A percentile compares a stretch with the other conserved stretches of the same genome.
These are phyloP conservation scores for Torulaspora pretoriensis DNA, from an alignment of 1,139 yeast species.

Conservation along the genomic window DNA sequence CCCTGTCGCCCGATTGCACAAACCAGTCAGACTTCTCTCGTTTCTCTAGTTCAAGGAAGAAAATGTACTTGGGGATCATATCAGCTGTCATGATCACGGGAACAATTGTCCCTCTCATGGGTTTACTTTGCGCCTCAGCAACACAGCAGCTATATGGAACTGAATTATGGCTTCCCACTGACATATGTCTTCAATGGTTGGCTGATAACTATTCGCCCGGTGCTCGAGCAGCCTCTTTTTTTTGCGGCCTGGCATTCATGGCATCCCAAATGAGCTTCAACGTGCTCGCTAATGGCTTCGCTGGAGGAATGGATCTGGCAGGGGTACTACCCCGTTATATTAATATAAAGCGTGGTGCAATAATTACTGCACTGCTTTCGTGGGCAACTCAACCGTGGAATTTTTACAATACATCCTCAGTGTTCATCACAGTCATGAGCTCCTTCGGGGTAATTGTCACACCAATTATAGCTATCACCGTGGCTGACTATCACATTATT, in stretches of 20 bases:
- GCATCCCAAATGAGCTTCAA: conserved; percentile 33
- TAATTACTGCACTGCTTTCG: conserved; percentile 36
- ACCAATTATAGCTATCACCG: conserved; percentile 36
- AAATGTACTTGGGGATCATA: conserved; percentile 29
- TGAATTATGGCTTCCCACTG: conserved; percentile 35
- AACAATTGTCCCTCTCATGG: conserved; percentile 40
- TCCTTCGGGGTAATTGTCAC: conserved; percentile 36
- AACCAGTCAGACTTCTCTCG: conserved; percentile 46
- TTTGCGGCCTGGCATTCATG: conserved; percentile 30
- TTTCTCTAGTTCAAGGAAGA: conserved; percentile 35
- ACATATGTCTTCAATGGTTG: conserved; percentile 29
- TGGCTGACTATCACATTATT: conserved; percentile 35
- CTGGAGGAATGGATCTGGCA: conserved; percentile 41
- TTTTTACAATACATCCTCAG: conserved; percentile 36
- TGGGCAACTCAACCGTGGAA: conserved; percentile 42
- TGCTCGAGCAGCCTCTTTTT: conserved; percentile 35
- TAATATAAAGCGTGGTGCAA: conserved; percentile 38
- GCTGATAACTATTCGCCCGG: conserved; percentile 23
- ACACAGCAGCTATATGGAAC: conserved; percentile 26
- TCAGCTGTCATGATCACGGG: conserved; percentile 36
- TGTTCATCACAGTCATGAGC: conserved; percentile 36
- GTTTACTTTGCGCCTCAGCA: conserved; percentile 39
- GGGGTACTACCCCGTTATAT: conserved; percentile 36
- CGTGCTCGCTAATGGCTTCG: conserved; percentile 35
- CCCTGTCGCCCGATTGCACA: conserved; percentile 41